Conservation (phyloP, 2,329 filamentous ascomycete genomes). For the Teratosphaeria gauchensis region DNA sequence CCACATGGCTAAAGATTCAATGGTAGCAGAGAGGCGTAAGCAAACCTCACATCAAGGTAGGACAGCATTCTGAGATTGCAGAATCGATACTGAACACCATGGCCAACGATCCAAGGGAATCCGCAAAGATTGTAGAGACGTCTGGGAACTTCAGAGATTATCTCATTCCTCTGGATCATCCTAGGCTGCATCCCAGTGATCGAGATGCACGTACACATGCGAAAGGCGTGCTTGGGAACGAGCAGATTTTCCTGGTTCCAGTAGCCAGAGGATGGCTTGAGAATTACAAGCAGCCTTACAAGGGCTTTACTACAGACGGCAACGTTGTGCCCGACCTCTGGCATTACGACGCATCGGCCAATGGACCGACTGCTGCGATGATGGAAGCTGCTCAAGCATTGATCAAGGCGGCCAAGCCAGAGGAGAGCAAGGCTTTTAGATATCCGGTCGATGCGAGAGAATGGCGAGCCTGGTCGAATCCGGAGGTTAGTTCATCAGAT, state of each 20-base stretch:
- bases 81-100: conserved; percentile 1
- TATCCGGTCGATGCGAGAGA: conserved; percentile 60
- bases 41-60: background rate
- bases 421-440: conserved; percentile 40
- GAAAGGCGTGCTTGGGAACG: conserved; percentile 12
- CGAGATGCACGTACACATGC: conserved; percentile 15
- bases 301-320: conserved; percentile 60
- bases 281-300: conserved; percentile 51
- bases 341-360: conserved; percentile 10
- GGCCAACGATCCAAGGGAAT: conserved; percentile 11
- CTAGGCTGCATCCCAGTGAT: conserved; percentile 14
- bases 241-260: conserved; percentile 15
- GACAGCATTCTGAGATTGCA: background rate
- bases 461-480: conserved; percentile 63
- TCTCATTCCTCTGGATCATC: conserved; percentile 14
- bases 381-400: conserved; percentile 38
- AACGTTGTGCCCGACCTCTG: conserved; percentile 16
- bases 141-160: conserved; percentile 17
- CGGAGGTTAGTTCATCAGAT: conserved; percentile 36
- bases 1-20: background rate
- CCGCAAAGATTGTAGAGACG: conserved; percentile 13
- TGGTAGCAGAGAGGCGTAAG: background rate
- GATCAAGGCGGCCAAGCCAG: conserved; percentile 7
- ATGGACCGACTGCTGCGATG: conserved; percentile 45
- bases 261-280: conserved; percentile 18